Percentiles rank a stretch among this genome's conserved stretches.
Conservation (phyloP, 148 eudicot genomes). For the Heliosperma pusillum region DNA sequence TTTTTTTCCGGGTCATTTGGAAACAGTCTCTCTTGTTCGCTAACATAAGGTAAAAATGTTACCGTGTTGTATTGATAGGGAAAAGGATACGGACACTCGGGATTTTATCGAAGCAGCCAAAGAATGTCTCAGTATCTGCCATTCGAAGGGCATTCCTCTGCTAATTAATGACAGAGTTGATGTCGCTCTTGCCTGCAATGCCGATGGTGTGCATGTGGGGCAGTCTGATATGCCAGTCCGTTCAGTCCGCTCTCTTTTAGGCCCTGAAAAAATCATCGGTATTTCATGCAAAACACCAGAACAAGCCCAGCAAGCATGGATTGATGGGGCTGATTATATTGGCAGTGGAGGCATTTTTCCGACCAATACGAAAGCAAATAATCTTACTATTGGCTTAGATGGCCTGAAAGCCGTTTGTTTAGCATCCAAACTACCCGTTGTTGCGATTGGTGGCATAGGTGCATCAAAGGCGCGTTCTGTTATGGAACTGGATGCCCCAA, state of each 20-base stretch:
- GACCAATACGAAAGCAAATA: slow-evolving; percentile 79
- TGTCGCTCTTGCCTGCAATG: slow-evolving; percentile 77
- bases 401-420: slow-evolving; percentile 65
- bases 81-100: slow-evolving; percentile 64
- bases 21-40: neutral
- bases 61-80: slow-evolving; percentile 35
- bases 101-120: slow-evolving; percentile 74
- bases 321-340: slow-evolving; percentile 81
- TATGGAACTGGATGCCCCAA: slow-evolving; percentile 51
- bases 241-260: slow-evolving; percentile 60
- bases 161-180: slow-evolving; percentile 80
- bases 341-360: slow-evolving; percentile 91
- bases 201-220: slow-evolving; percentile 85
- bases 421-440: slow-evolving; percentile 83
- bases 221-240: slow-evolving; percentile 79
- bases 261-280: slow-evolving; percentile 79
- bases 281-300: slow-evolving; percentile 79
- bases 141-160: slow-evolving; percentile 46
- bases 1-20: neutral
- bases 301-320: slow-evolving; percentile 80
- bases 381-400: slow-evolving; percentile 61
- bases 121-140: slow-evolving; percentile 64
- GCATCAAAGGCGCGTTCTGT: slow-evolving; percentile 56
- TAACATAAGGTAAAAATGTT: neutral
- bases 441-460: slow-evolving; percentile 86